These are phyloP conservation scores for Cornus suecica DNA, from an alignment of 148 eudicot species.

Conservation along the genomic window DNA sequence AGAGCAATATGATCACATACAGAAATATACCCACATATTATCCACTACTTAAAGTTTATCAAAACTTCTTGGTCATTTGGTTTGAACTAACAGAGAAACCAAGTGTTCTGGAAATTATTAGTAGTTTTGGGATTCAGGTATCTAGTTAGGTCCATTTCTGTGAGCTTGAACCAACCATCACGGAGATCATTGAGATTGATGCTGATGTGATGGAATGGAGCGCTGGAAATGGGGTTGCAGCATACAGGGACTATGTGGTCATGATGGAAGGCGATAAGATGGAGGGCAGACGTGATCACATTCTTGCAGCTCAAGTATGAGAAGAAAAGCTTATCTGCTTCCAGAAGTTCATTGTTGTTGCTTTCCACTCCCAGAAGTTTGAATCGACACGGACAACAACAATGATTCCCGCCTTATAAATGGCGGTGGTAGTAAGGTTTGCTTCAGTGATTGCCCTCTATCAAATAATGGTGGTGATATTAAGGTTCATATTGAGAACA, in stretches of 20 bases:
- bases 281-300: constrained; percentile 17
- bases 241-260: constrained; percentile 30
- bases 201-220: constrained; percentile 18
- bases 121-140: constrained; percentile 42
- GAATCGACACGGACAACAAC: constrained; percentile 9
- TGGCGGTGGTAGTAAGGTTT: neutral
- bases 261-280: constrained; percentile 12
- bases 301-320: neutral
- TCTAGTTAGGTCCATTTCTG: constrained; percentile 41
- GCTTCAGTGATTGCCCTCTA: neutral
- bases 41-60: constrained; percentile 33
- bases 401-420: neutral
- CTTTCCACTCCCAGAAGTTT: constrained; percentile 3
- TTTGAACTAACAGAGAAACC: neutral
- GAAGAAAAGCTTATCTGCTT: neutral
- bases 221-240: neutral
- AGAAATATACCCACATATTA: constrained; percentile 8
- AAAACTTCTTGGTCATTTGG: constrained; percentile 20
- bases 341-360: neutral
- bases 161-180: constrained; percentile 18
- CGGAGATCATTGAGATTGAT: constrained; percentile 14
- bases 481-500: constrained; percentile 2
- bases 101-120: constrained; percentile 21
- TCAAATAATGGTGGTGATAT: neutral
- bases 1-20: constrained; percentile 9